phyloP scores from a whole-genome alignment of 371 early-diverging fungal species.

The Mortierella sp. region DNA sequence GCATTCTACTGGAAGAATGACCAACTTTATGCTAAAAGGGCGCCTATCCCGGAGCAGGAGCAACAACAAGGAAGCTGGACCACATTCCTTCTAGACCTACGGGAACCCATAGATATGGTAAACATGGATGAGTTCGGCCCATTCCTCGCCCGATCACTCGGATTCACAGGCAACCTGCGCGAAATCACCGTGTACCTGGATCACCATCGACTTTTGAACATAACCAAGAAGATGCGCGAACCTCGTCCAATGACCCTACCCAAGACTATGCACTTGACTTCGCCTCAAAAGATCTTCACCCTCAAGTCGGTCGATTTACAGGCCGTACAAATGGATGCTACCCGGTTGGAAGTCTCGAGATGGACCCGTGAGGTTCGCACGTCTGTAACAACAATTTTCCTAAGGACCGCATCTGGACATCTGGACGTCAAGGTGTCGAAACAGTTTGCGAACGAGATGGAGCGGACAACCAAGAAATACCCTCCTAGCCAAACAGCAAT shows the following conservation, averaged over 20 bases:
- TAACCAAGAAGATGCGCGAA: slow-evolving; percentile 73
- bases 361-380: slow-evolving; percentile 46
- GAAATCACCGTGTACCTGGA: slow-evolving; percentile 75
- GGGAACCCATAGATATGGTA: slow-evolving; percentile 83
- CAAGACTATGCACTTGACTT: slow-evolving; percentile 58
- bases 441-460: slow-evolving; percentile 81
- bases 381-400: slow-evolving; percentile 67
- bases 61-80: slow-evolving; percentile 67
- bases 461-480: slow-evolving; percentile 89
- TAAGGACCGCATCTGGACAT: slow-evolving; percentile 75
- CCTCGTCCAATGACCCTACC: slow-evolving; percentile 70
- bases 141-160: slow-evolving; percentile 86
- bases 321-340: slow-evolving; percentile 79
- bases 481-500: slow-evolving; percentile 82
- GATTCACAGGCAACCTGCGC: slow-evolving; percentile 83
- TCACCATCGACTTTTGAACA: slow-evolving; percentile 63
- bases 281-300: slow-evolving; percentile 79
- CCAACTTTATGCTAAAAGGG: slow-evolving; percentile 84
- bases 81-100: slow-evolving; percentile 76
- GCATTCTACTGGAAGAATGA: slow-evolving; percentile 93
- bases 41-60: slow-evolving; percentile 61
- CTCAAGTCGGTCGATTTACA: slow-evolving; percentile 67
- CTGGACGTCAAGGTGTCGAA: slow-evolving; percentile 66
- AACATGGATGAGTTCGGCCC: slow-evolving; percentile 77
- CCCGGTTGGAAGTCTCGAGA: slow-evolving; percentile 57